phyloP scores from a whole-genome alignment of 1,139 yeast species.

The Candida sanyaensis region DNA sequence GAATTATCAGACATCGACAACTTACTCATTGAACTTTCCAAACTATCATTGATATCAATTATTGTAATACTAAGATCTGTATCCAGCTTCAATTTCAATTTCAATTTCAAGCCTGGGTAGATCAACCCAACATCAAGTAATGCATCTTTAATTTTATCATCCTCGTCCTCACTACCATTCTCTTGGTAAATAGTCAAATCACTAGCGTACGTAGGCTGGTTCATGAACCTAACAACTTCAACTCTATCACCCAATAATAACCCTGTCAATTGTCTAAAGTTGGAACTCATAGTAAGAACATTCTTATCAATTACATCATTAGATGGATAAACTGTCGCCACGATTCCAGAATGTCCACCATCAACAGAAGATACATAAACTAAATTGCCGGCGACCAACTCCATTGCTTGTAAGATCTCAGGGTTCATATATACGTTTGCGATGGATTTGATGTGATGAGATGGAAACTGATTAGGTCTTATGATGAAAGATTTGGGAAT shows the following conservation, averaged over 20 bases:
- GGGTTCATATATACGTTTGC: constrained; percentile 52
- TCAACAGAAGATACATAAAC: constrained; percentile 53
- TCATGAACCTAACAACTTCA: constrained; percentile 41
- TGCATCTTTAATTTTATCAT: constrained; percentile 14
- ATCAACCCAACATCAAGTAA: constrained; percentile 55
- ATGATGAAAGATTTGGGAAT: constrained; percentile 53
- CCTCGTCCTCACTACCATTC: constrained; percentile 8
- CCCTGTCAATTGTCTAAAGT: constrained; percentile 55
- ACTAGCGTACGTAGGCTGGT: constrained; percentile 55
- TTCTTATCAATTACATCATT: constrained; percentile 44
- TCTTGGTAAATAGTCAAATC: constrained; percentile 18
- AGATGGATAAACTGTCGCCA: constrained; percentile 46
- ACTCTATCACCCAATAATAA: constrained; percentile 75
- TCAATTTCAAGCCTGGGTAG: constrained; percentile 52
- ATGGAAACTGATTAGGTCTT: constrained; percentile 49
- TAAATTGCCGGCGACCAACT: constrained; percentile 54
- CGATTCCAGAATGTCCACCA: constrained; percentile 42
- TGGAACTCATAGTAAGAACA: constrained; percentile 53
- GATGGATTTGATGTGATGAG: constrained; percentile 24
- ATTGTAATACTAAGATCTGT: constrained; percentile 15
- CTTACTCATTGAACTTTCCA: constrained; percentile 27
- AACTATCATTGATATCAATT: constrained; percentile 23
- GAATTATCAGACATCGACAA: constrained; percentile 21
- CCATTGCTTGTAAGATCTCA: constrained; percentile 54
- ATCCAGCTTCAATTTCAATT: constrained; percentile 5